Percentiles rank a stretch among this genome's conserved stretches.
phyloP scores from a whole-genome alignment of 202 grass and related monocot genomes.

The Alloteropsis angusta region DNA sequence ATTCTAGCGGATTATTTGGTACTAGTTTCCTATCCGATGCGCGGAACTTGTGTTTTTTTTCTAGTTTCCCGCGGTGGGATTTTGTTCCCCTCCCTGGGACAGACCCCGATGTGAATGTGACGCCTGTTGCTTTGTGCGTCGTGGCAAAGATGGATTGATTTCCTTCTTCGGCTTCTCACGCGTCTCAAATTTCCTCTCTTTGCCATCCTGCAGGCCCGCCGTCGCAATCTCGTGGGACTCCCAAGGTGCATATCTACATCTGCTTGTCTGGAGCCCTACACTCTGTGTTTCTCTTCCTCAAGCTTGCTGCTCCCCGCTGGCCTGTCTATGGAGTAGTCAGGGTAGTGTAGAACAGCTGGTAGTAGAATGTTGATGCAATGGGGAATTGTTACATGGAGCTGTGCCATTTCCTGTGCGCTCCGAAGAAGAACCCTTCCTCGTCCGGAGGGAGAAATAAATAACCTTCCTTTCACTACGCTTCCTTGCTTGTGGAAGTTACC shows the following conservation, averaged over 20 bases:
- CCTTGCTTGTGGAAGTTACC: neutral
- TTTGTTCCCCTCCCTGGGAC: neutral
- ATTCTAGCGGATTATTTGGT: neutral
- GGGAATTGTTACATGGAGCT: neutral
- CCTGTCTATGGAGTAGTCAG: neutral
- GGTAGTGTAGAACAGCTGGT: neutral
- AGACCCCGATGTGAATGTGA: neutral
- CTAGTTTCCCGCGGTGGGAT: neutral
- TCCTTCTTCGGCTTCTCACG: neutral
- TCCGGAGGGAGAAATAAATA: neutral
- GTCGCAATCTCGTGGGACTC: conserved; percentile 27
- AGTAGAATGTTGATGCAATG: neutral
- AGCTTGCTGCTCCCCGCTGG: neutral
- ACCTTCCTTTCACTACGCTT: neutral
- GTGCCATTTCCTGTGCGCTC: neutral
- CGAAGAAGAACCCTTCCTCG: neutral
- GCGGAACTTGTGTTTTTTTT: neutral
- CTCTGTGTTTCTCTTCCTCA: neutral
- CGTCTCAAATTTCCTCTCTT: neutral
- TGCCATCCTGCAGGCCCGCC: conserved; percentile 23
- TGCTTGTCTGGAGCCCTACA: neutral
- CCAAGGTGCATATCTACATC: neutral
- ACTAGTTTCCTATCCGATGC: neutral
- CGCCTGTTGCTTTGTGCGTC: neutral
- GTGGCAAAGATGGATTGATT: neutral